A percentile compares a stretch with the other conserved stretches of the same genome.
Conservation (phyloP, 23 red algal genomes). For the Pyropia yezoensis region DNA sequence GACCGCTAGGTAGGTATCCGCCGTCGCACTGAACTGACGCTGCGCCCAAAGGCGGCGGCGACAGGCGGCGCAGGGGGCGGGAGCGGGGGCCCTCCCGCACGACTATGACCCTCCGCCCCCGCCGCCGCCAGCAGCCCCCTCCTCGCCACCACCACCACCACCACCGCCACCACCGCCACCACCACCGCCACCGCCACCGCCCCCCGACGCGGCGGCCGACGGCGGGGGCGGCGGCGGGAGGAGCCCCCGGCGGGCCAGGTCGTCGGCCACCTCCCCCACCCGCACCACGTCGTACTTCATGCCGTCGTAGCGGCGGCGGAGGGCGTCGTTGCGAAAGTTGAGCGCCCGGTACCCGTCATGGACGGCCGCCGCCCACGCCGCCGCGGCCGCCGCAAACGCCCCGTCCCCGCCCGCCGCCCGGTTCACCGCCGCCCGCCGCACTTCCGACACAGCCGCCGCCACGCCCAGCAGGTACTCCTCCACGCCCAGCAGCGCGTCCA, state of each 20-base stretch:
- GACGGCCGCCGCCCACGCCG: constrained; percentile 40
- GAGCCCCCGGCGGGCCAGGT: constrained; percentile 62
- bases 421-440: constrained; percentile 52
- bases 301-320: constrained; percentile 75
- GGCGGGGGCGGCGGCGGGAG: not conserved
- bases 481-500: constrained; percentile 19
- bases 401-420: constrained; percentile 63
- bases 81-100: too few relatives aligned
- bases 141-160: too few relatives aligned
- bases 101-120: too few relatives aligned
- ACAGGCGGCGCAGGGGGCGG: too few relatives aligned
- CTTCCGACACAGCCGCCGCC: constrained; percentile 43
- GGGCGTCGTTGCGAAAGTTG: constrained; percentile 81
- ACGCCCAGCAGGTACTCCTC: constrained; percentile 77
- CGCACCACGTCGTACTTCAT: constrained; percentile 82
- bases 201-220: not conserved
- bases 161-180: not conserved
- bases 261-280: constrained; percentile 63
- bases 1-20: too few relatives aligned
- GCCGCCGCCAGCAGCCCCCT: too few relatives aligned
- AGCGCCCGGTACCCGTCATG: constrained; percentile 59
- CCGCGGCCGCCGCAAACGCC: constrained; percentile 18
- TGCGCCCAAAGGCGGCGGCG: too few relatives aligned
- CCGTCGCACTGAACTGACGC: too few relatives aligned
- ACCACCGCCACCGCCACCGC: not conserved